Percentiles rank a stretch among this genome's conserved stretches.
phyloP scores from a whole-genome alignment of 768 basidiomycete genomes.

The Lactifluus pinguis region DNA sequence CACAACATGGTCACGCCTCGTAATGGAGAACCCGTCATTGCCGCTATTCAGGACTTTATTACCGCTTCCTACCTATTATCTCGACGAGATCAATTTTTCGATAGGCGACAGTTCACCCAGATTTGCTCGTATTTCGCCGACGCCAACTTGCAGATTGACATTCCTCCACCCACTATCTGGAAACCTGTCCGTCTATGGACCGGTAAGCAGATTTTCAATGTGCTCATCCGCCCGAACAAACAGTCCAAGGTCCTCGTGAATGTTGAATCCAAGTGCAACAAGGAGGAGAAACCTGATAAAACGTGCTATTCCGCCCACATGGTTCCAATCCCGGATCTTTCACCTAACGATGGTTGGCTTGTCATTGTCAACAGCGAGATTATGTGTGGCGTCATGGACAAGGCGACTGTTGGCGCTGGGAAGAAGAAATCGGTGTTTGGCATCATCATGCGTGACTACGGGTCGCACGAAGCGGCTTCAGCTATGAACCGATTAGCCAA shows the following conservation, averaged over 20 bases:
- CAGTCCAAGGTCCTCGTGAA: conserved; percentile 79
- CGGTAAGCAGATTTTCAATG: conserved; percentile 97
- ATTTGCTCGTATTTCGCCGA: conserved; percentile 93
- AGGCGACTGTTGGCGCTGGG: conserved; percentile 92
- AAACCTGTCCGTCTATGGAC: conserved; percentile 95
- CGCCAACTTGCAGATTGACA: conserved; percentile 84
- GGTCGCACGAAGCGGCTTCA: conserved; percentile 83
- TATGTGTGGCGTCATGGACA: conserved; percentile 99
- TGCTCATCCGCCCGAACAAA: conserved; percentile 91
- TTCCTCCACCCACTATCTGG: conserved; percentile 90
- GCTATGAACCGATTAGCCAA: conserved; percentile 98
- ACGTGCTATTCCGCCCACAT: conserved; percentile 51
- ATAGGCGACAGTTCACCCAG: conserved; percentile 91
- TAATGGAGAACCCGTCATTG: conserved; percentile 98
- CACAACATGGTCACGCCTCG: conserved; percentile 96
- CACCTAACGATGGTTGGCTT: conserved; percentile 96
- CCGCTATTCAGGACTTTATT: conserved; percentile 99
- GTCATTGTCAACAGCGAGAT: conserved; percentile 97
- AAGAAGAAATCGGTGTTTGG: conserved; percentile 99
- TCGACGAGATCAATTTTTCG: conserved; percentile 85
- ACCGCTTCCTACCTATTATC: conserved; percentile 96
- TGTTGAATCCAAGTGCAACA: conserved; percentile 93
- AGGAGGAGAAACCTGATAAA: conserved; percentile 65
- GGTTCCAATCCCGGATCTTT: conserved; percentile 69
- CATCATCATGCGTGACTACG: conserved; percentile 95